Base-by-base conservation (phyloP, 2,329 filamentous ascomycete genomes). In the Helminthosporium solani region DNA sequence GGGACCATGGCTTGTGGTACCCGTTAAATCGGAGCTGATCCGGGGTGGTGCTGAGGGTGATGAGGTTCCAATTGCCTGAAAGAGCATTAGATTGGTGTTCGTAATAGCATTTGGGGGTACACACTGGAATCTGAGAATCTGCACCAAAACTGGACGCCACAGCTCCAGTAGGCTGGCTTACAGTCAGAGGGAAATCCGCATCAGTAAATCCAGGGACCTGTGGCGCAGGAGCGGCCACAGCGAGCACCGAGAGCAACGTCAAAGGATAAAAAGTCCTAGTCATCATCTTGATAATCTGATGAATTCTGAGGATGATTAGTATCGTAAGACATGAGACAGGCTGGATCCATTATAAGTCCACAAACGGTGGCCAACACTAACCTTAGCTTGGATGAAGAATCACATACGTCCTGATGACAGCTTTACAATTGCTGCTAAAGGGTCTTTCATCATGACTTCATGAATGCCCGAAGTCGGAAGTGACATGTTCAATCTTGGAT, bases 1-100 rank as follows among this genome's bases (percentile, higher is more conserved):
- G 0, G 86, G 78, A 0, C 86, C 87, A 63, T 92, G 87, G 3
- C 78, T 81, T 2, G 84, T 86, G 4, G 82, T 74, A 23, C 86
- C 79, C 30, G 77, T 80, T 12, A 77, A 67, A 44, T 76, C 67
- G 36, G 72, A 71, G 54, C 74, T 79, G 42, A 75, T 62, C 47
- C 76, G 70, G 3, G 79, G 72, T 28, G 65, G 70, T 27, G 66
- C 71, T 38, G 70, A 65, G n/a, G 62, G 49, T 34, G 67, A 57
- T 31, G 66, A 31, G 34, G 61, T 56, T 37, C 67, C 47, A 6
- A 53, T 51, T 44, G 50, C 40, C 52, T 56, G 30, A 8, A 11
- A 21, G n/a, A 5, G 28, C 16, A 21, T 20, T 23, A 30, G 19
- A 20, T 20, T 28, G 21, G 19, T 7, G 5, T 33, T 19, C 7